Base-by-base conservation (phyloP, 768 basidiomycete genomes). In the Termitomyces sp. region DNA sequence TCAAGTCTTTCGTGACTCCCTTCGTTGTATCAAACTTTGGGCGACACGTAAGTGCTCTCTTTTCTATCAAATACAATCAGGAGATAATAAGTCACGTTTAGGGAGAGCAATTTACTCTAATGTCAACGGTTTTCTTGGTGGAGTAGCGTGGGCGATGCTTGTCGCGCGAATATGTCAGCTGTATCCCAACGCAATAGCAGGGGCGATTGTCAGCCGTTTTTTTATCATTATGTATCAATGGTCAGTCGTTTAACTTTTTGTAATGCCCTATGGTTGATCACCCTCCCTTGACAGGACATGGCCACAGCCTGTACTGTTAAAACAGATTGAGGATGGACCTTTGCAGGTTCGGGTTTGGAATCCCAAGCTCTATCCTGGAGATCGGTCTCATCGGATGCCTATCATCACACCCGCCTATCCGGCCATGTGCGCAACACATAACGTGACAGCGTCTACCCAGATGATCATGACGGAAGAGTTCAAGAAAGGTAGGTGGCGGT, bases 391-490 rank as follows among this genome's bases (percentile, higher is more conserved):
- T 72, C 82, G 93, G 61, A 98, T 98, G 97, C 97, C 97, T 12
- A 98, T 99, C 65, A 98, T 99, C 63, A 99, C 97, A 2, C 97
- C 97, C 3, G 95, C 97, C 11, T 99, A 98, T 71, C 97, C 97
- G 45, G 87, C 96, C 6, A 99, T 99, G 96, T 98, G 96, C 69
- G 84, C 96, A 24, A 99, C 97, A 17, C 97, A 99, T 74, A 99
- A 98, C 64, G 95, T 98, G 57, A 94, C 93, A 50, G 82, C 84
- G 42, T 97, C 94, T 9, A 98, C 96, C 5, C 93, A 97, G 71
- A 86, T 88, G 79, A 90, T 99, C 53, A 93, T 97, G 78, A 95
- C 90, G 0, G 87, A 92, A 62, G 97, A 99, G 65, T 94, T 98
- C 69, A 90, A 93, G 74, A 85, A 88, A 78, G 94, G 94, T 89